Base-by-base conservation (phyloP, 2,329 filamentous ascomycete genomes). In the Diaporthe australafricana region DNA sequence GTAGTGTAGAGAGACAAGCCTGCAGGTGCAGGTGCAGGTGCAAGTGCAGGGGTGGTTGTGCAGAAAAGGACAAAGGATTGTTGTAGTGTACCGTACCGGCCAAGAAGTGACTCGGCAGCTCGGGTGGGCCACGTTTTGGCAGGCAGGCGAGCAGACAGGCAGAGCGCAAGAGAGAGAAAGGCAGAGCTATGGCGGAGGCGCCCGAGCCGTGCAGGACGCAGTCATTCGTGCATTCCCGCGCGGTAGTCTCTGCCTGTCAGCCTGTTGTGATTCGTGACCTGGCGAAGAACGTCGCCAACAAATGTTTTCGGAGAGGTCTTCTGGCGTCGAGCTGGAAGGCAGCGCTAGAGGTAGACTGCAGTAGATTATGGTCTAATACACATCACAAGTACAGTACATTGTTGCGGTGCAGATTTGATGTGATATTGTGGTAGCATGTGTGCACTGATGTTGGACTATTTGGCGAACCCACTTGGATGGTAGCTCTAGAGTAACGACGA, bases 391-490 rank as follows among this genome's bases (percentile, higher is more conserved):
- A 17, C 30, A 30, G 55, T 42, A 42, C 5, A 12, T 50, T 65
- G n/a, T 25, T 35, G 60, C 11, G 9, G 38, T 65, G 60, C 45
- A 35, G 45, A 14, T 50, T n/a, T 38, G 60, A 65, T 50, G 60
- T 27, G 45, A 50, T 48, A n/a, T n/a, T 65, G 60, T 50, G 60
- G 45, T 50, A 65, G 60, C 60, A 45, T n/a, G 20, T 20, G 60
- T 65, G 60, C 60, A 65, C 60, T 65, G 45, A 50, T 65, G 60
- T 30, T 25, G 60, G 60, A 47, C 48, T 30, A 50, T 50, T 65
- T 65, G 45, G 27, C 30, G 60, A 65, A 50, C 60, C 60, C 60
- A 65, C 60, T 65, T 65, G 60, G 60, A 65, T 65, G 60, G 60
- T 65, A 65, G 60, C 60, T 50, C 60, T 45, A 65, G 30, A 14